Percentiles rank a stretch among this genome's conserved stretches.
These are phyloP conservation scores for Fusarium tupiense DNA, from an alignment of 2,329 filamentous ascomycete species.

Conservation along the genomic window DNA sequence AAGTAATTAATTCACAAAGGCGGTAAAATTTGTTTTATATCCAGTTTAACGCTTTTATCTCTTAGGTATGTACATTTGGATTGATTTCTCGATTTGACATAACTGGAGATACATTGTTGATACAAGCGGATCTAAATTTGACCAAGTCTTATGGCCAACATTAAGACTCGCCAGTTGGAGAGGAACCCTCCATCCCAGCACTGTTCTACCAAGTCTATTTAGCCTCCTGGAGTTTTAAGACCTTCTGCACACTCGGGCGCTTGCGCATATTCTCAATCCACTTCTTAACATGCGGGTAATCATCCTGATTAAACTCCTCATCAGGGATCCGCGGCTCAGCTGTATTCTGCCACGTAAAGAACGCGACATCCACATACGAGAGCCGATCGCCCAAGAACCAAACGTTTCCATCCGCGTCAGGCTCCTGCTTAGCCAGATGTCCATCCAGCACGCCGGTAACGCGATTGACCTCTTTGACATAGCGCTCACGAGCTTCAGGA, in stretches of 20 bases:
- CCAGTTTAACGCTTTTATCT: fast-evolving
- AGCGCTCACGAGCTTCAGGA: neutral
- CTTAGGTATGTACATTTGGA: fast-evolving
- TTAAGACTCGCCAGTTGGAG: fast-evolving
- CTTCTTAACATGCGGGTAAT: neutral
- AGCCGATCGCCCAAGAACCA: neutral
- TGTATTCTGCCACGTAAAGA: neutral
- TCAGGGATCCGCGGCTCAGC: neutral
- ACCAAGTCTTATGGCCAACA: too few relatives aligned
- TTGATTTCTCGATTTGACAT: fast-evolving
- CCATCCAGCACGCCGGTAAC: neutral
- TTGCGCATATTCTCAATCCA: neutral
- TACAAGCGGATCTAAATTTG: too few relatives aligned
- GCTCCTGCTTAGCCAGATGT: neutral
- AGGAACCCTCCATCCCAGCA: fast-evolving
- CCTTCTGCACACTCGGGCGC: neutral
- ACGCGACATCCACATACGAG: neutral
- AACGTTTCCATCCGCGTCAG: neutral
- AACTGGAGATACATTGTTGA: too few relatives aligned
- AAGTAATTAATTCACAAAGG: too few relatives aligned
- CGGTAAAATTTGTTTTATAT: fast-evolving
- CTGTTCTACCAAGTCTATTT: fast-evolving
- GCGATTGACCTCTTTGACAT: neutral
- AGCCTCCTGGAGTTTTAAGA: neutral
- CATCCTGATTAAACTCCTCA: neutral